Evolutionary conservation across 805 yeast species (phyloP), one percentile per base, ranked within the genome.

Genomic region (Candida takata): DNA sequence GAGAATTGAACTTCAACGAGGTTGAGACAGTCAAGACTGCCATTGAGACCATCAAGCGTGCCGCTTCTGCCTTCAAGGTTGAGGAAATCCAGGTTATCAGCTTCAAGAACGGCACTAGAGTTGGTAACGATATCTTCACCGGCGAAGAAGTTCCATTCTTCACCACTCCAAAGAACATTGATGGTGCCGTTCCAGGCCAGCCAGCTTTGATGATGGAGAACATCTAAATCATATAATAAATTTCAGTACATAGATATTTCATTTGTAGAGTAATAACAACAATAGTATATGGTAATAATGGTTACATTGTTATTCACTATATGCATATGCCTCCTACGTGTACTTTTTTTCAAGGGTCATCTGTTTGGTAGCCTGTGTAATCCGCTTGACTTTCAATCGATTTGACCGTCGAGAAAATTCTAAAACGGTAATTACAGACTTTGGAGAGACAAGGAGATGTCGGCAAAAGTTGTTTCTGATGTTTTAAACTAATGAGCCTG

Each of bases 181-280:
- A 84, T 45, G 70, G 70, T 43, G 88, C 97, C 19, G 80, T 84
- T 45, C 98, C 98, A 32, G 97, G 97, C 42, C 73, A 74, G 48
- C 97, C 98, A 26, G 97, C 95, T 52, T 77, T 90, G 52, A 61
- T 77, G 44, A 70, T 90, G 44, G 74, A 65, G 48, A 88, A 88
- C 61, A 54, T 80, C 29, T 38, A 24, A 31, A 30, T 13, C 16
- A 24, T 24, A n/a, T n/a, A n/a, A n/a, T 13, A 12, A 24, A 13
- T 11, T 24, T 24, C n/a, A 6, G 27, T 13, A 13, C n/a, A 24
- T 12, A 24, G 8, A 24, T 8, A 24, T 8, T 12, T 9, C 7
- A 9, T 24, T 24, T 24, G 27, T 24, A n/a, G 12, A 11, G 8
- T 24, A 10, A 20, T 20, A 10, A 20, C 23, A 20, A 20, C 10